A percentile compares a stretch with the other conserved stretches of the same genome.
These are phyloP conservation scores for Starmera stellimalicola DNA, from an alignment of 1,139 yeast genomes.

Conservation along the genomic window DNA sequence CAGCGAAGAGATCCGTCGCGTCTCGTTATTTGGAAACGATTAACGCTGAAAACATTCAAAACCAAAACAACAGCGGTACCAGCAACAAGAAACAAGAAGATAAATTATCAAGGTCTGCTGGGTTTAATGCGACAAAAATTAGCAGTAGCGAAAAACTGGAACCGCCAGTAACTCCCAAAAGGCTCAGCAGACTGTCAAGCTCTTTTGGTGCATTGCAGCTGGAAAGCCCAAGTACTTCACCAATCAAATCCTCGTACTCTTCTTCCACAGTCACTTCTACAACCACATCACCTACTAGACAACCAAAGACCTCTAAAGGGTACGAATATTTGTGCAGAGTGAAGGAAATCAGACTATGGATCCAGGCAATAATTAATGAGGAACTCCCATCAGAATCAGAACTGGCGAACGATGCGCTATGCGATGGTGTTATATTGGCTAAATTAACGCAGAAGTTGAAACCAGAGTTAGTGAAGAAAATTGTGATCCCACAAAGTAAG, in stretches of 20 bases:
- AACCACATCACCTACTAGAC: not conserved
- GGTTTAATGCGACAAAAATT: no score
- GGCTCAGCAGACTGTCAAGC: no score
- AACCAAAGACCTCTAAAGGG: conserved; percentile 25
- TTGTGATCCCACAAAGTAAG: conserved; percentile 37
- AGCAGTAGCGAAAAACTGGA: no score
- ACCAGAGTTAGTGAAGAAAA: conserved; percentile 50
- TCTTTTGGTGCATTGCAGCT: no score
- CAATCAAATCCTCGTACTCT: conserved; percentile 4
- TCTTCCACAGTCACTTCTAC: conserved; percentile 1
- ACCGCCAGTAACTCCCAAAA: no score
- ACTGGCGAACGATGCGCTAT: conserved; percentile 47
- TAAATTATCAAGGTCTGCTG: no score
- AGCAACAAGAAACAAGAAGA: no score
- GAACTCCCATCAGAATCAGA: conserved; percentile 43
- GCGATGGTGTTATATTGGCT: conserved; percentile 83
- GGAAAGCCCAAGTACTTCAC: conserved; percentile 8
- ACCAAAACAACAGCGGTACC: not conserved
- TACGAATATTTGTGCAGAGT: conserved; percentile 87
- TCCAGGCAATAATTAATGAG: conserved; percentile 48
- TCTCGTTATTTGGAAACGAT: conserved; percentile 10
- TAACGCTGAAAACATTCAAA: not conserved
- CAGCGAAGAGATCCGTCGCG: conserved; percentile 5
- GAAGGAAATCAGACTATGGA: conserved; percentile 76
- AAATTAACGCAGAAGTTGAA: conserved; percentile 65